Percentiles rank a stretch among this genome's conserved stretches.
phyloP scores from a whole-genome alignment of 2,329 filamentous ascomycete genomes.

The Penicillium sp. region DNA sequence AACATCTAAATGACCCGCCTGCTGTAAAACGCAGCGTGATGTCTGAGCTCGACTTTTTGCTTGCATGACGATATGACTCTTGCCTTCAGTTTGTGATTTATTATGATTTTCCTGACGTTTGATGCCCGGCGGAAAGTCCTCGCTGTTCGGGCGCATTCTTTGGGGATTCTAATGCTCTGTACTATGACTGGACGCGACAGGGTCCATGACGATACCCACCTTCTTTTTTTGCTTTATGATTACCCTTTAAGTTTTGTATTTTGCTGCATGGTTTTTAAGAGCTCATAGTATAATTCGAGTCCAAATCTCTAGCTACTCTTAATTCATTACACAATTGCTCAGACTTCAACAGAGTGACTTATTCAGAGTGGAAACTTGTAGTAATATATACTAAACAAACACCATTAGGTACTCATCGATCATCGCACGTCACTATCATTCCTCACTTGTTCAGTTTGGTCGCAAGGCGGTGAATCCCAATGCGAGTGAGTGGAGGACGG shows the following conservation, averaged over 20 bases:
- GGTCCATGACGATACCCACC: constrained; percentile 38
- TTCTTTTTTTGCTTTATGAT: constrained; percentile 27
- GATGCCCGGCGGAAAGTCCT: not conserved
- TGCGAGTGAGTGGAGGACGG: not conserved
- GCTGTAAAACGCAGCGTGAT: constrained; percentile 24
- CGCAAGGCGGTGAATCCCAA: no score
- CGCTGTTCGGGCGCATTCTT: not conserved
- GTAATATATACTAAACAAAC: no score
- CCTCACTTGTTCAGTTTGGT: no score
- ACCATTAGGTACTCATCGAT: no score
- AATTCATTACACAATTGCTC: not conserved
- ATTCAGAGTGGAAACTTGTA: no score
- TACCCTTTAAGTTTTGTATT: constrained; percentile 3
- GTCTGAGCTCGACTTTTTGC: not conserved
- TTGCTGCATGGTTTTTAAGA: not conserved
- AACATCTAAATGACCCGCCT: constrained; percentile 66
- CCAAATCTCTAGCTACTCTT: not conserved
- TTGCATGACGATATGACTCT: constrained; percentile 25
- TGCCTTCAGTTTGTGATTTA: constrained; percentile 17
- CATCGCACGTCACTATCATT: no score
- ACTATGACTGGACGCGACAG: constrained; percentile 21
- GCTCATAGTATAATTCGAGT: constrained; percentile 12
- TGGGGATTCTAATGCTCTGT: constrained; percentile 14
- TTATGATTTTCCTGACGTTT: constrained; percentile 8
- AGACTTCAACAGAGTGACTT: no score